Conservation (phyloP, 1,284 basidiomycete genomes). For the Rhodotorula glutinis region DNA sequence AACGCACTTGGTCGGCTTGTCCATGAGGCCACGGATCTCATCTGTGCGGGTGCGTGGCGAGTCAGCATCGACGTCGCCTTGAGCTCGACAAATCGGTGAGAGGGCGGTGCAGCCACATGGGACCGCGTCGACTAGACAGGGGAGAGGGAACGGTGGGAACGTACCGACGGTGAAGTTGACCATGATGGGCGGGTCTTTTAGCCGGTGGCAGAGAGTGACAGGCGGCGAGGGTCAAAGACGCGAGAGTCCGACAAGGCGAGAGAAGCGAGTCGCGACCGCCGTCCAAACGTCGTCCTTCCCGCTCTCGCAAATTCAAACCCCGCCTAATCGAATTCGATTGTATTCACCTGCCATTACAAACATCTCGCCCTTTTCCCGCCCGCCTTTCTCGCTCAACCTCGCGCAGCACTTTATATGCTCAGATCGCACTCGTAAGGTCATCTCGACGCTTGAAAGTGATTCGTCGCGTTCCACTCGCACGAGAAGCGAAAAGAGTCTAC, state of each 20-base stretch:
- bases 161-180: slow-evolving; percentile 42
- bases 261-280: slow-evolving; percentile 7
- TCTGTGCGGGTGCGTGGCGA: slow-evolving; percentile 22
- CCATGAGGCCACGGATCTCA: slow-evolving; percentile 45
- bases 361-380: too few relatives aligned
- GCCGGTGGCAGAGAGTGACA: not conserved
- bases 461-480: too few relatives aligned
- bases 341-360: too few relatives aligned
- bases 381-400: not conserved
- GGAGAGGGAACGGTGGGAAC: not conserved
- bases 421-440: too few relatives aligned
- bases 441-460: too few relatives aligned
- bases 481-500: not conserved
- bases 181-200: slow-evolving; percentile 27
- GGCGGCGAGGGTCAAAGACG: not conserved
- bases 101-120: not conserved
- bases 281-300: not conserved
- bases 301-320: too few relatives aligned
- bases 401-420: not conserved
- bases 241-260: slow-evolving; percentile 2
- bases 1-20: slow-evolving; percentile 43
- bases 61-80: slow-evolving; percentile 3
- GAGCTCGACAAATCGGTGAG: not conserved
- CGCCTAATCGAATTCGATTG: too few relatives aligned
- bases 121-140: not conserved